These are phyloP conservation scores for Stromatinia cepivora DNA, from an alignment of 2,329 filamentous ascomycete species.

Conservation along the genomic window DNA sequence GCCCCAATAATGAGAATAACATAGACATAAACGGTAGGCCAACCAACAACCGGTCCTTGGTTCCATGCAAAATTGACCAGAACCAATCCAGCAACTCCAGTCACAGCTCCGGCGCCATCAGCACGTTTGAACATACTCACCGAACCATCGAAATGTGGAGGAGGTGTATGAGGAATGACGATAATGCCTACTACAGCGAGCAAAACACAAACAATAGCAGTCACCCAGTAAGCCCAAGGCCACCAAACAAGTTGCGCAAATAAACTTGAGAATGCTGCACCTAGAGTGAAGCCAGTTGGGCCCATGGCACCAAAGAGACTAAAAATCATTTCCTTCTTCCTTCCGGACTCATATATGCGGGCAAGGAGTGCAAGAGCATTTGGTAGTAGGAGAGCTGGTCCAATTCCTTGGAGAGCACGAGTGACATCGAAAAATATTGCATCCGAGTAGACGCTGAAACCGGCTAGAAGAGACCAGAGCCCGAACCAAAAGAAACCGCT, in stretches of 20 bases:
- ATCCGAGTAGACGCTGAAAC: conserved; percentile 36
- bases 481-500: conserved; percentile 46
- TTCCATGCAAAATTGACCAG: conserved; percentile 60
- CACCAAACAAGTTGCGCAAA: conserved; percentile 48
- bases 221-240: conserved; percentile 53
- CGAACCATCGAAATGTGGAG: conserved; percentile 39
- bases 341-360: conserved; percentile 49
- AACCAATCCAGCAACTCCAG: conserved; percentile 52
- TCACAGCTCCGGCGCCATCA: conserved; percentile 47
- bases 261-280: conserved; percentile 45
- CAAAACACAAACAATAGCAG: conserved; percentile 44
- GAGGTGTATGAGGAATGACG: conserved; percentile 43
- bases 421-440: conserved; percentile 48
- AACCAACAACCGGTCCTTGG: conserved; percentile 35
- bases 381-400: conserved; percentile 53
- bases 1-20: conserved; percentile 58
- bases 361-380: conserved; percentile 54
- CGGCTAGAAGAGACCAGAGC: conserved; percentile 35
- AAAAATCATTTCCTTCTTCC: conserved; percentile 47
- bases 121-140: conserved; percentile 37
- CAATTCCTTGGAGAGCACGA: conserved; percentile 57
- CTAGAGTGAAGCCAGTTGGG: conserved; percentile 49
- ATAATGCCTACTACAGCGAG: conserved; percentile 42
- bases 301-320: conserved; percentile 50
- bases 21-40: conserved; percentile 35